A percentile compares a stretch with the other conserved stretches of the same genome.
Evolutionary conservation across 345 rosid genomes (phyloP).

Genomic region (Populus euphratica): DNA sequence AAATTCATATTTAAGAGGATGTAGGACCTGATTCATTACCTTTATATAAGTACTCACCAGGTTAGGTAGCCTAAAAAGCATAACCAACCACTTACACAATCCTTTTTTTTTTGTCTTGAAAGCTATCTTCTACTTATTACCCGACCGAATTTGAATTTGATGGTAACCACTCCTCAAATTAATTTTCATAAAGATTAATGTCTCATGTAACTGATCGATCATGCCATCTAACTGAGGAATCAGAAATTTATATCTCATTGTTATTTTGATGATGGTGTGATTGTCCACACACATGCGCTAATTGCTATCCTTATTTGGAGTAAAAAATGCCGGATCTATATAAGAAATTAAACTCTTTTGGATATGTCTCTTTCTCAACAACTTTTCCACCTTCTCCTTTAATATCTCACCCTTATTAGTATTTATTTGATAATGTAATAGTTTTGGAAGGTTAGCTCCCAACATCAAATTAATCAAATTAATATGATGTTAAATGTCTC

Average conservation of each 20-base stretch:
- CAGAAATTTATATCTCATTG: too few species aligned
- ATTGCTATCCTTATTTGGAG: background rate
- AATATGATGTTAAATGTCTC: too few species aligned
- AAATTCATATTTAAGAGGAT: too few species aligned
- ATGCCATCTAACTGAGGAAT: background rate
- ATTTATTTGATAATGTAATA: background rate
- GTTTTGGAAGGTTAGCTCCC: background rate
- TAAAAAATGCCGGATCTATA: too few species aligned
- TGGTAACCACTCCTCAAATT: background rate
- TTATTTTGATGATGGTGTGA: too few species aligned
- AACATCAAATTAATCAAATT: accelerated
- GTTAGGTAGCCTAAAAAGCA: too few species aligned
- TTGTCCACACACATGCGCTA: background rate
- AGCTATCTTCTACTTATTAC: background rate
- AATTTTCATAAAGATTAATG: background rate
- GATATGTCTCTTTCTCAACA: background rate
- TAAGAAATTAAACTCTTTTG: too few species aligned
- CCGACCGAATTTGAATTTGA: background rate
- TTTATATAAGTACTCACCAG: accelerated
- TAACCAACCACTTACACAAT: background rate
- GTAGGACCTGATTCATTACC: too few species aligned
- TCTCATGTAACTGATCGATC: background rate
- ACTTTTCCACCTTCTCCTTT: background rate
- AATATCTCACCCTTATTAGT: background rate
- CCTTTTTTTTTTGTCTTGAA: background rate